These are phyloP conservation scores for Neurospora tetraspora DNA, from an alignment of 495 filamentous ascomycete genomes.

Conservation along the genomic window DNA sequence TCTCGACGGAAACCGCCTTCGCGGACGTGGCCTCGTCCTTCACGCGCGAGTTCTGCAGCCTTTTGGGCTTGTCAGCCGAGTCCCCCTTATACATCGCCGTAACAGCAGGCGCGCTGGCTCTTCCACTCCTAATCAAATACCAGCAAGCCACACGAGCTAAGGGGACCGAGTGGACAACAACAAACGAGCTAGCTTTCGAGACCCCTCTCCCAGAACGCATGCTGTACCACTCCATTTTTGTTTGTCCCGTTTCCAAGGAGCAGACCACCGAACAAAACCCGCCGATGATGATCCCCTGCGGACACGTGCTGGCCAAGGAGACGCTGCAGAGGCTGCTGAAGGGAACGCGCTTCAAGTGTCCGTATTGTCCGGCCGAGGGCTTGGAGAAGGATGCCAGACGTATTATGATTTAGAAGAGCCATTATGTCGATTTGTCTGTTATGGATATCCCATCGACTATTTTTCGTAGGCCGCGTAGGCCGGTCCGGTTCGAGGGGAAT, in stretches of 20 bases:
- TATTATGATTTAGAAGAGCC: conserved; percentile 42
- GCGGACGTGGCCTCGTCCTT: conserved; percentile 73
- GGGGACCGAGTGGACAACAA: conserved; percentile 87
- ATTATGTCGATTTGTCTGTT: background rate
- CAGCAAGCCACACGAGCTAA: conserved; percentile 74
- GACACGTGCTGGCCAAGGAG: conserved; percentile 86
- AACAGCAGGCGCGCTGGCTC: conserved; percentile 82
- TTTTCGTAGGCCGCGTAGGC: no score
- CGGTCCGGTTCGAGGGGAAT: background rate
- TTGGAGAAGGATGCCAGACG: conserved; percentile 63
- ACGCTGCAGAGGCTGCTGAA: conserved; percentile 68
- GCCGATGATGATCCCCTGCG: conserved; percentile 96
- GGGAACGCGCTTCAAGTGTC: conserved; percentile 79
- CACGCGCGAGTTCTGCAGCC: conserved; percentile 88
- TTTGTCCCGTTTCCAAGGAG: conserved; percentile 93
- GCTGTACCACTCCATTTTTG: conserved; percentile 93
- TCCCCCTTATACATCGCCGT: conserved; percentile 85
- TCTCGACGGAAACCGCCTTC: conserved; percentile 65
- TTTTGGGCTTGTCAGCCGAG: conserved; percentile 77
- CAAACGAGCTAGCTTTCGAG: conserved; percentile 85
- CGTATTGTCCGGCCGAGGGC: conserved; percentile 88
- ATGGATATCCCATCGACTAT: no score
- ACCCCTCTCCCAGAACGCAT: conserved; percentile 78
- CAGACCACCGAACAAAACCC: conserved; percentile 90
- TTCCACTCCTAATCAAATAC: conserved; percentile 77